A percentile compares a stretch with the other conserved stretches of the same genome.
These are phyloP conservation scores for Puccinia coronata DNA, from an alignment of 1,284 basidiomycete species.

Conservation along the genomic window DNA sequence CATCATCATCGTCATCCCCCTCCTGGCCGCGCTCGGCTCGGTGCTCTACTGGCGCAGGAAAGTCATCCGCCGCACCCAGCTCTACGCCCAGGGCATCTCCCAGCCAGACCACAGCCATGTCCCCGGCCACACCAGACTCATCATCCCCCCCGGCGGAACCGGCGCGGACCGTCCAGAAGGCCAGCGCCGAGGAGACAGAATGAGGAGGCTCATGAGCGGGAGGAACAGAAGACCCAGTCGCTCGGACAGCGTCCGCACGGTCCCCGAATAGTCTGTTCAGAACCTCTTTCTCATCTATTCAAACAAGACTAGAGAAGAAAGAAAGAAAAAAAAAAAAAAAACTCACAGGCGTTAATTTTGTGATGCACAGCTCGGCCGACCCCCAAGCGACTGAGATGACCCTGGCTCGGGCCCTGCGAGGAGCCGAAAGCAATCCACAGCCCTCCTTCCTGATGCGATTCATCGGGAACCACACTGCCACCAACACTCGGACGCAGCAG, in stretches of 20 bases:
- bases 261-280: slow-evolving; percentile 38
- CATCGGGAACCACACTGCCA: slow-evolving; percentile 2
- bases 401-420: neutral
- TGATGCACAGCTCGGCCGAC: slow-evolving; percentile 23
- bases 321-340: too few relatives aligned
- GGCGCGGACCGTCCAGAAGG: slow-evolving; percentile 23
- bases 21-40: neutral
- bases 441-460: slow-evolving; percentile 11
- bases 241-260: slow-evolving; percentile 33
- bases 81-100: neutral
- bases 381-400: slow-evolving; percentile 15
- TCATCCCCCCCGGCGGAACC: slow-evolving; percentile 26
- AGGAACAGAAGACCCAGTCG: slow-evolving; percentile 6
- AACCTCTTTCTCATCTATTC: neutral
- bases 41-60: slow-evolving; percentile 2
- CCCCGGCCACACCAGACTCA: neutral
- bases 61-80: neutral
- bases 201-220: slow-evolving; percentile 24
- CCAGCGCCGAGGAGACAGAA: slow-evolving; percentile 15
- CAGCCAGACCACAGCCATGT: neutral
- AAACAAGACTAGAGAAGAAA: too few relatives aligned
- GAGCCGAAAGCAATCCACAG: neutral
- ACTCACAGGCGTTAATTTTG: too few relatives aligned
- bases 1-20: slow-evolving; percentile 13
- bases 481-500: neutral